Evolutionary conservation across 306 rosid genomes (phyloP), one percentile per base, ranked within the genome.

Genomic region (Nissolia schottii): DNA sequence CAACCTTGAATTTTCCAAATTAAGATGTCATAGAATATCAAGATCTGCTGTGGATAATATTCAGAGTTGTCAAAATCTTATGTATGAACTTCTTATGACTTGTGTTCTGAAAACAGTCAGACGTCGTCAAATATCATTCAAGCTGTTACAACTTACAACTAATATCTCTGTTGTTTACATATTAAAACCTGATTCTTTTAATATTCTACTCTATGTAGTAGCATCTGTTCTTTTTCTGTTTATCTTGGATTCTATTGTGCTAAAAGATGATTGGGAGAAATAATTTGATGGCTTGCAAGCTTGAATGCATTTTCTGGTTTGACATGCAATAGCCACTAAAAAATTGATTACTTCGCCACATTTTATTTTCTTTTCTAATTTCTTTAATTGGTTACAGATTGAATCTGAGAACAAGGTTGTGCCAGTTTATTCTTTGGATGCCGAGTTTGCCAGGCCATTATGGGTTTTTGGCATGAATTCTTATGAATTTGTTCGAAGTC

Each of bases 401-500:
- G 98, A 91, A 78, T 87, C 85, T 22, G 80, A 69, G 76, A 89
- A 87, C 72, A 85, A 89, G 87, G 97, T 86, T 2, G 28, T 84
- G 54, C 77, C 92, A 38, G 74, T 94, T 74, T 85, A 81, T 82
- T 80, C 92, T 64, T 76, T 94, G 81, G 87, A 85, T 54, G 96
- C 98, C 7, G 96, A 94, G 71, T 94, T 94, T 83, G 73, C 98
- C 16, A 83, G 84, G 78, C 98, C 97, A 3, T 72, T 86, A 24
- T 94, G 96, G 99, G 43, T 80, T 71, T 94, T 86, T 59, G 99
- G 97, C 16, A 64, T 50, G 43, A 89, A 89, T 72, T 94, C 99
- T 67, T 91, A 89, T 85, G 98, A 87, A 46, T 45, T 94, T 61
- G 70, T 89, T 77, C 77, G 67, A 31, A 87, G 79, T 56, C 41